Base-by-base conservation (phyloP, 2,329 filamentous ascomycete species). In the Periconia sp. region DNA sequence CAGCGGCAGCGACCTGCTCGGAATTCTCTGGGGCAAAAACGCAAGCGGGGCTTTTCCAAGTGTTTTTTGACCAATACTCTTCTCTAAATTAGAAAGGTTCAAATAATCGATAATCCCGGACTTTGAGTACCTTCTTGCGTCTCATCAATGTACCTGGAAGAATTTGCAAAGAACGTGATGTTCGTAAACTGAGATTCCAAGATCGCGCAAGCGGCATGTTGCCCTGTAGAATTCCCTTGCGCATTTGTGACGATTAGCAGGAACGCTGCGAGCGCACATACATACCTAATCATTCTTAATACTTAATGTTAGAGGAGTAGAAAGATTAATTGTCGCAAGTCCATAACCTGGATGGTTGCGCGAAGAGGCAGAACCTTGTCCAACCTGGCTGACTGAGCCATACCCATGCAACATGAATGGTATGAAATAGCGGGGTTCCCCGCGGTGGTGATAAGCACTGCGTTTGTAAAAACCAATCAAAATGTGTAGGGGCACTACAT, bases 41-140 rank as follows among this genome's bases (percentile, higher is more conserved):
- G 41, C 63, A 66, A 6, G 60, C 59, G 1, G 63, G 62, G 5
- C 30, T 46, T 2, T 54, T 52, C 60, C 59, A 62, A 3, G 52
- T 48, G 9, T 43, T 31, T 6, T 56, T 45, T 14, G 45, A 33
- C 55, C 55, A 63, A 13, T 52, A 54, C 3, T 47, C 60, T 63
- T 37, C 11, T 14, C 3, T 13, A n/a, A 5, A 14, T 37, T 37
- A 37, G 33, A 6, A 5, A n/a, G 3, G 15, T 37, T n/a, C 13
- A 11, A 11, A 5, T 37, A 3, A 3, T 37, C 15, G 33, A 6
- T 5, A n/a, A 14, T 11, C 10, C 11, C 33, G 10, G 15, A 6
- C 17, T n/a, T n/a, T 11, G 33, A 37, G 11, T 33, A 33, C 31
- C 31, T 33, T 33, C 8, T 33, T 33, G 31, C 14, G 33, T 37